phyloP scores from a whole-genome alignment of 164 flowering plant species.

The Vitis cinerea region DNA sequence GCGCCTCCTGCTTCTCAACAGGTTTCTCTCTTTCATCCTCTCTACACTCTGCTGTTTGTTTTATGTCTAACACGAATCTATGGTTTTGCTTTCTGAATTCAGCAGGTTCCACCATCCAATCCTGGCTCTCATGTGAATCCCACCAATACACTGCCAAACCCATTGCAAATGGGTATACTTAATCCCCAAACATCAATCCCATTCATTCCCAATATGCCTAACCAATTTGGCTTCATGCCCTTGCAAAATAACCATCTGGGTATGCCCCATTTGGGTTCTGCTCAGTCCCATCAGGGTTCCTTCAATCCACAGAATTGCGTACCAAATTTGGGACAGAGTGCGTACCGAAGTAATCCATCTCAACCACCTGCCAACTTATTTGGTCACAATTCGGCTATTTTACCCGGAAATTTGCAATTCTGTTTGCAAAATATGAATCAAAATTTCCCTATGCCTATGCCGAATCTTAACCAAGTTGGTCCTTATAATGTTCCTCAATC shows the following conservation, averaged over 20 bases:
- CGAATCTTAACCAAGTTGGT: constrained; percentile 8
- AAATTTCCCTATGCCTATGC: constrained; percentile 18
- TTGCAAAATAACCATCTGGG: constrained; percentile 24
- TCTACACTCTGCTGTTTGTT: background rate
- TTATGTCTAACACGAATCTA: too few relatives aligned
- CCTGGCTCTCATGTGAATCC: background rate
- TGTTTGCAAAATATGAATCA: constrained; percentile 28
- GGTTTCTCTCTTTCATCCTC: constrained; percentile 10
- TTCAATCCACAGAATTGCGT: constrained; percentile 10
- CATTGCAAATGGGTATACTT: background rate
- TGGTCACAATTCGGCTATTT: constrained; percentile 14
- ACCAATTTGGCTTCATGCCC: constrained; percentile 8
- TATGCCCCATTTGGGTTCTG: constrained; percentile 15
- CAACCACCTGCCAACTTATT: constrained; percentile 20
- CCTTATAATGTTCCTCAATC: constrained; percentile 7
- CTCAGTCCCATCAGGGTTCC: constrained; percentile 11
- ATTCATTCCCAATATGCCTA: constrained; percentile 10
- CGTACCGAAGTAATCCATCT: constrained; percentile 10
- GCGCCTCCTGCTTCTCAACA: constrained; percentile 5
- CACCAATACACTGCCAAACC: background rate
- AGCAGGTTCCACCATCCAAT: background rate
- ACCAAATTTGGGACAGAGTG: constrained; percentile 8
- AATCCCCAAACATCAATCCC: too few relatives aligned
- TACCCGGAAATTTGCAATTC: constrained; percentile 23
- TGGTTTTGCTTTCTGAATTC: background rate